Conservation (phyloP, 257 asterid genomes). For the Solanum ossicruentum region DNA sequence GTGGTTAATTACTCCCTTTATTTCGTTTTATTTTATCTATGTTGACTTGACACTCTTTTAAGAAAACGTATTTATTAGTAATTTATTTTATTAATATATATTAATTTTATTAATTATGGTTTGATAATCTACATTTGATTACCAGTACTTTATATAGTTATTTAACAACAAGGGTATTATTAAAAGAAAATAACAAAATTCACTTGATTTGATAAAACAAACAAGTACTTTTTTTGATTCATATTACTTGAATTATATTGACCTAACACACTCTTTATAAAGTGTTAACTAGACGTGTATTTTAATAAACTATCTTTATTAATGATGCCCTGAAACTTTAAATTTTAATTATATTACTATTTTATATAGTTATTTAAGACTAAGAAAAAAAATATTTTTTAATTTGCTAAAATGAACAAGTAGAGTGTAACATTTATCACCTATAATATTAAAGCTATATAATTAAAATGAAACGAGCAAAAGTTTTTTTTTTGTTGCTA, state of each 20-base stretch:
- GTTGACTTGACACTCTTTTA: background rate
- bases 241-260: background rate
- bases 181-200: background rate
- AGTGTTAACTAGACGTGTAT: background rate
- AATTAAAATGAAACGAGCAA: background rate
- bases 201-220: background rate
- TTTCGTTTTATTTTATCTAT: background rate
- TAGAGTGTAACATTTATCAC: background rate
- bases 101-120: background rate
- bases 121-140: background rate
- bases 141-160: background rate
- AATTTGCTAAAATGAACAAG: background rate
- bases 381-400: too few relatives aligned
- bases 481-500: too few relatives aligned
- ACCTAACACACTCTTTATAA: background rate
- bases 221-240: background rate
- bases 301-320: background rate
- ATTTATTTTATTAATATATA: background rate
- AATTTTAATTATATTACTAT: too few relatives aligned
- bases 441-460: background rate
- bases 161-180: background rate
- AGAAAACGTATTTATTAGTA: too few relatives aligned
- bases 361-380: too few relatives aligned
- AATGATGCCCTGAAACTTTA: background rate
- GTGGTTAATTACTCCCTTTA: background rate